Conservation (phyloP, 495 filamentous ascomycete species). For the Articulospora tetracladia region DNA sequence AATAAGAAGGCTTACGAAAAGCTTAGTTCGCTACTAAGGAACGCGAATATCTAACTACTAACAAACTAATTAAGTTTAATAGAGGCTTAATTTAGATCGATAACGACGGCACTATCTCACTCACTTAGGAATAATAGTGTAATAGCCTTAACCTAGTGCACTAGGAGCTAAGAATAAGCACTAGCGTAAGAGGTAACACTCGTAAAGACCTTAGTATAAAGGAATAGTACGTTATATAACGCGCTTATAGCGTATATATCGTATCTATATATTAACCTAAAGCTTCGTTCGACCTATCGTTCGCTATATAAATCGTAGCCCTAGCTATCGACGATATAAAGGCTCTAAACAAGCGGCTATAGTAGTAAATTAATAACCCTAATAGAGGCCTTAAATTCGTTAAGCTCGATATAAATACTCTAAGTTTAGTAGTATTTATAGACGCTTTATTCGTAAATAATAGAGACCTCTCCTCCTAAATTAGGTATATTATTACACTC, state of each 20-base stretch:
- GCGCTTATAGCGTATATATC: slow-evolving; percentile 5
- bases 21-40: slow-evolving; percentile 5
- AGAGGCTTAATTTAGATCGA: not conserved
- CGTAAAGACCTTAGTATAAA: not conserved
- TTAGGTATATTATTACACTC: slow-evolving; percentile 19
- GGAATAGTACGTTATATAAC: slow-evolving; percentile 7
- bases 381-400: slow-evolving; percentile 3
- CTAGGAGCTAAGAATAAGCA: not conserved
- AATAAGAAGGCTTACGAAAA: not conserved
- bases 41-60: not conserved
- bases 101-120: not conserved
- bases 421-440: slow-evolving; percentile 11
- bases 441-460: slow-evolving; percentile 21
- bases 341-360: slow-evolving; percentile 10
- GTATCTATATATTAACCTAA: slow-evolving; percentile 7
- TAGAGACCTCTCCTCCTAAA: slow-evolving; percentile 13
- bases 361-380: slow-evolving; percentile 7
- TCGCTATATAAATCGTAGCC: not conserved
- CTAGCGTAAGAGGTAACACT: not conserved
- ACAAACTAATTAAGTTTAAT: slow-evolving; percentile 3
- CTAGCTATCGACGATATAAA: not conserved
- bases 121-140: not conserved
- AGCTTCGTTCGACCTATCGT: slow-evolving; percentile 1
- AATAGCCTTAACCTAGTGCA: not conserved
- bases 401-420: not conserved